Evolutionary conservation across 352 stramenopile species (phyloP), one percentile per base, ranked within the genome.

Genomic region (Phytophthora pluvialis): DNA sequence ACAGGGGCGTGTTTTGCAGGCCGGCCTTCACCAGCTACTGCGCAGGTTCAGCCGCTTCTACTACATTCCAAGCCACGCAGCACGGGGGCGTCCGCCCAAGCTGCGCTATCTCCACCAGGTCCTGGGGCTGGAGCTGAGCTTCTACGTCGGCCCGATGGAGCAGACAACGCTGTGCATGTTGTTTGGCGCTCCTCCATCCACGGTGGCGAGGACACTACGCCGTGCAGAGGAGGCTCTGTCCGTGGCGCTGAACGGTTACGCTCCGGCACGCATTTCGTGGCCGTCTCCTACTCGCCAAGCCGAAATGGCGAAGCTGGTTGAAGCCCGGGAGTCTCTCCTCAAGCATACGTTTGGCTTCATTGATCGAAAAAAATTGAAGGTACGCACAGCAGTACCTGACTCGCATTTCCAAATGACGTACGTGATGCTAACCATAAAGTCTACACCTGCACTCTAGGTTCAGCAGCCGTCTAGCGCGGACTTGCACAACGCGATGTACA

Each of bases 311-410:
- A n/a, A 11, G 13, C 13, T 38, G 2, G 62, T 84, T 53, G 12
- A 83, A 46, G 11, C 60, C 61, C 9, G 70, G 18, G 56, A 85
- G 35, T 26, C 31, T 28, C 13, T 63, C 8, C 26, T 63, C 55
- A 42, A 64, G 70, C 13, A 80, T 52, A 54, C 44, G 0, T 48
- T 75, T 70, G 7, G 46, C 1, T 48, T 58, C 33, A 55, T 63
- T 5, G 43, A 63, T 12, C 13, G 54, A 3, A 48, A 48, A 26
- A 63, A 63, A 31, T n/a, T 55, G 4, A 11, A 25, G 13, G 32
- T 62, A 52, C n/a, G 16, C n/a, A n/a, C n/a, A n/a, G n/a, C n/a
- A n/a, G n/a, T n/a, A n/a, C n/a, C n/a, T n/a, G n/a, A n/a, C n/a
- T n/a, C n/a, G n/a, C n/a, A n/a, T n/a, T n/a, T n/a, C n/a, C n/a